Base-by-base conservation (phyloP, 2,329 filamentous ascomycete genomes). In the Fusarium chlamydosporum region DNA sequence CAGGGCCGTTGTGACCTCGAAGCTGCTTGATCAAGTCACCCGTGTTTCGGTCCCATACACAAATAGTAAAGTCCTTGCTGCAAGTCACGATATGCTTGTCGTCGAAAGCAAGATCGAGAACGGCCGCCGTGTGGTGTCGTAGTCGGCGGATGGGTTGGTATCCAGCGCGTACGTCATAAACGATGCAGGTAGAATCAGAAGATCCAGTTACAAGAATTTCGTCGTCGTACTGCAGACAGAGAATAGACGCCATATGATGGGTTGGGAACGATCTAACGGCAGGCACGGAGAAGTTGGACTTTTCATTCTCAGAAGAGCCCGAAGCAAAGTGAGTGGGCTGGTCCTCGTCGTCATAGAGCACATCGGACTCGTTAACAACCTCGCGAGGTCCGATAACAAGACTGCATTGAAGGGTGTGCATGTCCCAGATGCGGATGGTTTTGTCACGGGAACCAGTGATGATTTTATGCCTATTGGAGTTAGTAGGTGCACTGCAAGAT, bases 361-460 rank as follows among this genome's bases (percentile, higher is more conserved):
- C 77, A n/a, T 80, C 76, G 42, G 79, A 76, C 75, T 85, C 78
- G 72, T 84, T 81, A 74, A 91, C 81, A 71, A 92, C 82, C 67
- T 88, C 88, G 2, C 88, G 89, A 2, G 94, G 92, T 2, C 95
- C 95, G 72, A 99, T 95, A 46, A 98, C 88, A 62, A 95, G 90
- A 53, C 89, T 85, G 78, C 96, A 99, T 71, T 92, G 86, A 76
- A 93, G 91, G 11, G 92, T 97, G 72, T 92, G 90, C 82, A 97
- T 92, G 79, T 98, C 93, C 96, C 96, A 99, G 33, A 99, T 89
- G 51, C 96, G 92, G 72, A 99, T 96, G 0, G 96, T 98, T 77
- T 93, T 92, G 80, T 99, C 96, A 66, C 96, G 91, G 11, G 95
- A 97, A 29, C 96, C 96, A 4, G 96, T 98, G 70, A 99, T 94